These are phyloP conservation scores for Pseudoneurospora amorphoporcata DNA, from an alignment of 495 filamentous ascomycete genomes.

Conservation along the genomic window DNA sequence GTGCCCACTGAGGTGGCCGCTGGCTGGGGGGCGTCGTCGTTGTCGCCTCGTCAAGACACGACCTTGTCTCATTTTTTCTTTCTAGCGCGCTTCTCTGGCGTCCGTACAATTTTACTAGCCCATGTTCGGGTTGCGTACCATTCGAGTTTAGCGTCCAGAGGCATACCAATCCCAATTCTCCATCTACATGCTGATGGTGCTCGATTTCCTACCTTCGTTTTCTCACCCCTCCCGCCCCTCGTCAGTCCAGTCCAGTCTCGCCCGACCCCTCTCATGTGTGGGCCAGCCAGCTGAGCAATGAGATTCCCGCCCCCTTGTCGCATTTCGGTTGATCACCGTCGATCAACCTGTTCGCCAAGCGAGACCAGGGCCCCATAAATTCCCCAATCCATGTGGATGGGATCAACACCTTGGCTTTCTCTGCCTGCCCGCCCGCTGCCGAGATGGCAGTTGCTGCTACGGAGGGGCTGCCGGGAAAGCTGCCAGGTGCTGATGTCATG, in stretches of 20 bases:
- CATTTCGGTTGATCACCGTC: neutral
- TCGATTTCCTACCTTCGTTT: neutral
- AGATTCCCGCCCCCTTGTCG: neutral
- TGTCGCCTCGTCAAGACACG: neutral
- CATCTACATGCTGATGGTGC: neutral
- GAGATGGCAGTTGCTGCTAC: neutral
- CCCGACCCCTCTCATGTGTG: neutral
- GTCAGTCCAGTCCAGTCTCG: neutral
- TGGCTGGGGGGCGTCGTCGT: neutral
- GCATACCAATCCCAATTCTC: neutral
- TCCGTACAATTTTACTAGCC: neutral
- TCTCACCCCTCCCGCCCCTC: neutral
- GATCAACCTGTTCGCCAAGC: neutral
- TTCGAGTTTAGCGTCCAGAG: neutral
- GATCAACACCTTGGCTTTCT: neutral
- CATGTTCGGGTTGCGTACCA: neutral
- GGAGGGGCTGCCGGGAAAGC: neutral
- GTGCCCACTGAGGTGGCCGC: neutral
- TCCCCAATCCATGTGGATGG: neutral
- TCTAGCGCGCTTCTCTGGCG: slow-evolving; percentile 19
- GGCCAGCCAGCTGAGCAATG: neutral
- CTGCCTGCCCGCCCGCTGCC: neutral
- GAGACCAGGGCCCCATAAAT: neutral
- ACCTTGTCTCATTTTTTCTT: slow-evolving; percentile 4
- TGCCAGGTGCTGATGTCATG: neutral